A percentile compares a stretch with the other conserved stretches of the same genome.
Conservation (phyloP, 352 stramenopile genomes). For the Pythium graminicola region DNA sequence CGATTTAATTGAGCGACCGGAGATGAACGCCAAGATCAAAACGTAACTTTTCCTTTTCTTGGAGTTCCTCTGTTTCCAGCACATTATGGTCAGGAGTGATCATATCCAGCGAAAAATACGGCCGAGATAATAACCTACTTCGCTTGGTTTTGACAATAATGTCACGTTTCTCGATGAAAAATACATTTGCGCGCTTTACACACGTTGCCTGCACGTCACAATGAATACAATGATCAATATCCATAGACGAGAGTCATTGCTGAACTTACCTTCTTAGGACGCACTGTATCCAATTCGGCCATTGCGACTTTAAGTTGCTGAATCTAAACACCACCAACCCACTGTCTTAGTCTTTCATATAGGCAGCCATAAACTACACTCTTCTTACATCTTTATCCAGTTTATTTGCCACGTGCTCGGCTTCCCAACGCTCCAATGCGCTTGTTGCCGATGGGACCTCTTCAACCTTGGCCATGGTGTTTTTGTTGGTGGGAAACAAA, state of each 20-base stretch:
- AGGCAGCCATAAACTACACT: not conserved
- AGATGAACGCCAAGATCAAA: slow-evolving; percentile 52
- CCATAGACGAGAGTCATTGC: too few relatives aligned
- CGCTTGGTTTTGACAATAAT: slow-evolving; percentile 62
- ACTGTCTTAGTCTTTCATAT: not conserved
- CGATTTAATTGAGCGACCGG: slow-evolving; percentile 13
- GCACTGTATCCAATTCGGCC: slow-evolving; percentile 58
- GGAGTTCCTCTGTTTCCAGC: slow-evolving; percentile 42
- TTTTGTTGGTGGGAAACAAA: not conserved
- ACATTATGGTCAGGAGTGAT: not conserved
- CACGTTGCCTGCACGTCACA: slow-evolving; percentile 42
- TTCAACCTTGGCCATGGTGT: slow-evolving; percentile 32
- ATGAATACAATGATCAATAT: not conserved
- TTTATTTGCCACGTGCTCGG: slow-evolving; percentile 31
- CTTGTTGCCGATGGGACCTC: slow-evolving; percentile 18
- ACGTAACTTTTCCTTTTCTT: slow-evolving; percentile 53
- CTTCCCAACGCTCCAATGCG: slow-evolving; percentile 35
- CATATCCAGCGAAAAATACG: not conserved
- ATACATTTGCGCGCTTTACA: slow-evolving; percentile 61
- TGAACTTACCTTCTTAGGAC: slow-evolving; percentile 62
- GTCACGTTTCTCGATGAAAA: slow-evolving; percentile 66
- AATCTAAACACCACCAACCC: slow-evolving; percentile 35
- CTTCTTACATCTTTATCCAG: slow-evolving; percentile 35
- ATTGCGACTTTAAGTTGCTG: slow-evolving; percentile 70
- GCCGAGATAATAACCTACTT: slow-evolving; percentile 24